Percentiles rank a stretch among this genome's conserved stretches.
Conservation (phyloP, 2,329 filamentous ascomycete species). For the Phialemonium atrogriseum region DNA sequence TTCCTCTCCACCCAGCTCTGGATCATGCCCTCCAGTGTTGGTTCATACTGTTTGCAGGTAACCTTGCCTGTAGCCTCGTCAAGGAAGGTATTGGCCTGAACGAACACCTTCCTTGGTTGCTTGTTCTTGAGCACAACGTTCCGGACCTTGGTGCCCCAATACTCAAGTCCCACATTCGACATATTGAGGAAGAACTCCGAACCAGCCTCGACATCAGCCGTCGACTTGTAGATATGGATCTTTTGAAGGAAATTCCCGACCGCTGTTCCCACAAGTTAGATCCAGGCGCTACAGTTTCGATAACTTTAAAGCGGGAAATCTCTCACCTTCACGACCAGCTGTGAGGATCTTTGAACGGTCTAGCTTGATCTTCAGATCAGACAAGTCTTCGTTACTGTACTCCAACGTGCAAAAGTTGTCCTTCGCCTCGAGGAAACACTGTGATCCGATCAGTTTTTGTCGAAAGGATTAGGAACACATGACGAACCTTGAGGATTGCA, state of each 20-base stretch:
- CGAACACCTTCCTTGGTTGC: constrained; percentile 83
- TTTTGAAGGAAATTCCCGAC: constrained; percentile 85
- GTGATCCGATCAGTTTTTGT: constrained; percentile 3
- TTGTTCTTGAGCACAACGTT: constrained; percentile 68
- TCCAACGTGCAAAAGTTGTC: constrained; percentile 78
- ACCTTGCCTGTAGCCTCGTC: constrained; percentile 62
- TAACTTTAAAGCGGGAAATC: background rate
- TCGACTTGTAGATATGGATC: constrained; percentile 86
- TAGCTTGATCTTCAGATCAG: constrained; percentile 72
- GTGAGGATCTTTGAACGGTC: constrained; percentile 82
- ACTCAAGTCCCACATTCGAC: constrained; percentile 72
- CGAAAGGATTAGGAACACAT: background rate
- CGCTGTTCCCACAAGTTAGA: constrained; percentile 31
- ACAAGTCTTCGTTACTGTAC: constrained; percentile 64
- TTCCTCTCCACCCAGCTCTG: constrained; percentile 67
- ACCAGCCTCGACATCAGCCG: constrained; percentile 73
- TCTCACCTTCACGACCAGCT: constrained; percentile 60
- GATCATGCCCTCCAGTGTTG: constrained; percentile 72
- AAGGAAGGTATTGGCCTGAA: constrained; percentile 82
- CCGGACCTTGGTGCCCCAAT: constrained; percentile 74
- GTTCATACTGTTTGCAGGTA: constrained; percentile 76
- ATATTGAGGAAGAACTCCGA: constrained; percentile 74
- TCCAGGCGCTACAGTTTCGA: constrained; percentile 1
- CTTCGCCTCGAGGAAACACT: constrained; percentile 78
- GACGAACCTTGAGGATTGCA: constrained; percentile 59